Evolutionary conservation across 2,329 filamentous ascomycete genomes (phyloP).

Genomic region (Aureobasidium mangrovei): DNA sequence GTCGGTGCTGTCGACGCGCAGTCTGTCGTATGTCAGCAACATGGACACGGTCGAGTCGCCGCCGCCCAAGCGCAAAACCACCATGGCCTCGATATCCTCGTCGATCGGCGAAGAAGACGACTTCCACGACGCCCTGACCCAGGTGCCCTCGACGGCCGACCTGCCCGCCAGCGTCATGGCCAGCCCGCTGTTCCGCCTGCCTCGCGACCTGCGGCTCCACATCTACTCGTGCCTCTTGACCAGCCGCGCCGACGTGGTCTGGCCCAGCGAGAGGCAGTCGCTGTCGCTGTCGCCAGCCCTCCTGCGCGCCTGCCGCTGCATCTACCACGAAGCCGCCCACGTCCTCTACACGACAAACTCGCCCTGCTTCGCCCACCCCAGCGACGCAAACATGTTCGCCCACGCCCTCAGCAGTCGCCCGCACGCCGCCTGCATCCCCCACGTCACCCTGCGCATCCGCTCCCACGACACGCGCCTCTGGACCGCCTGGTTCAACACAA

Average conservation of each 20-base stretch:
- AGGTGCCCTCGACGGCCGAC: slow-evolving; percentile 4
- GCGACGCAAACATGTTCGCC: slow-evolving; percentile 31
- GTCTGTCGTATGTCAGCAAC: slow-evolving; percentile 27
- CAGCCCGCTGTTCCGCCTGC: slow-evolving; percentile 27
- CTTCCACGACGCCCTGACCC: slow-evolving; percentile 16
- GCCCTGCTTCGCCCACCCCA: slow-evolving; percentile 29
- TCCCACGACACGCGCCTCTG: slow-evolving; percentile 28
- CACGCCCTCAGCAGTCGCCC: slow-evolving; percentile 22
- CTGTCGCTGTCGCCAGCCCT: slow-evolving; percentile 24
- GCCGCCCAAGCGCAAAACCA: slow-evolving; percentile 19
- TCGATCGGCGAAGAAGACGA: slow-evolving; percentile 17
- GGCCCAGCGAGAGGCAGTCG: slow-evolving; percentile 21
- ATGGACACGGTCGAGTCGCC: slow-evolving; percentile 14
- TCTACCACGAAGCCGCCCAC: slow-evolving; percentile 26
- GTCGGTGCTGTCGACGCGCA: slow-evolving; percentile 28
- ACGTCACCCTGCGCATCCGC: slow-evolving; percentile 26
- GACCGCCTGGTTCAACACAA: slow-evolving; percentile 29
- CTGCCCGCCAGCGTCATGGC: slow-evolving; percentile 23
- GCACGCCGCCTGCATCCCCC: slow-evolving; percentile 16
- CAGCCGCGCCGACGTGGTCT: slow-evolving; percentile 21
- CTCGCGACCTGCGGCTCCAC: slow-evolving; percentile 28
- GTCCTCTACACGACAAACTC: slow-evolving; percentile 29
- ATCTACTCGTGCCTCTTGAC: slow-evolving; percentile 28
- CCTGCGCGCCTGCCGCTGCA: slow-evolving; percentile 24
- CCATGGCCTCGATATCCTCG: slow-evolving; percentile 17